These are phyloP conservation scores for Solanum paucissectum DNA, from an alignment of 257 asterid genomes.

Conservation along the genomic window DNA sequence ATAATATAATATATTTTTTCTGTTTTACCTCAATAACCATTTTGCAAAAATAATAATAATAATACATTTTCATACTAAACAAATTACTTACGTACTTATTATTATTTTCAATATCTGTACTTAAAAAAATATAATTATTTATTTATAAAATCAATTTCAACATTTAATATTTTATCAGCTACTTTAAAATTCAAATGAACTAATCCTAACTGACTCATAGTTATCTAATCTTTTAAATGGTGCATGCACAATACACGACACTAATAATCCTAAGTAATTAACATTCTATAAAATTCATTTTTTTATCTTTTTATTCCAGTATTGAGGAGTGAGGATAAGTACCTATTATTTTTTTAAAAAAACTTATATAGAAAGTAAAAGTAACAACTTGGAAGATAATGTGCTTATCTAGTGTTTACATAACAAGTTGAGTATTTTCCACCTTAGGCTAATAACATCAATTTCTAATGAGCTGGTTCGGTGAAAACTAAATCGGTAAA, in stretches of 20 bases:
- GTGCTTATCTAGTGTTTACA: not conserved
- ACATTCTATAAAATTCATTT: not conserved
- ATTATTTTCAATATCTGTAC: too few species aligned
- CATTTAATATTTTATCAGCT: not conserved
- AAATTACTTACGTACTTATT: too few species aligned
- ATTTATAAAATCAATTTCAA: not conserved
- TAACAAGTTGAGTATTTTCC: not conserved
- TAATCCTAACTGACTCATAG: not conserved
- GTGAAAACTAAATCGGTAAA: too few species aligned
- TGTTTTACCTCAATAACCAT: not conserved
- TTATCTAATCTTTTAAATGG: not conserved
- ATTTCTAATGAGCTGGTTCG: not conserved
- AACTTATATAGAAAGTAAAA: not conserved
- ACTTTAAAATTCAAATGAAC: not conserved
- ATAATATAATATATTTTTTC: too few species aligned
- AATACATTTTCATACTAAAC: too few species aligned
- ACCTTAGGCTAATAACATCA: not conserved
- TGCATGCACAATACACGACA: not conserved
- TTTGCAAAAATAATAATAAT: too few species aligned
- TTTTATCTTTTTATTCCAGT: not conserved
- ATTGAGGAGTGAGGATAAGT: not conserved
- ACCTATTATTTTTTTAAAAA: not conserved
- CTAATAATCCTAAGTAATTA: not conserved
- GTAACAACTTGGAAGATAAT: not conserved
- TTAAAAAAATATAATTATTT: not conserved